Conservation (phyloP, 2,329 filamentous ascomycete species). For the Fusarium illudens region DNA sequence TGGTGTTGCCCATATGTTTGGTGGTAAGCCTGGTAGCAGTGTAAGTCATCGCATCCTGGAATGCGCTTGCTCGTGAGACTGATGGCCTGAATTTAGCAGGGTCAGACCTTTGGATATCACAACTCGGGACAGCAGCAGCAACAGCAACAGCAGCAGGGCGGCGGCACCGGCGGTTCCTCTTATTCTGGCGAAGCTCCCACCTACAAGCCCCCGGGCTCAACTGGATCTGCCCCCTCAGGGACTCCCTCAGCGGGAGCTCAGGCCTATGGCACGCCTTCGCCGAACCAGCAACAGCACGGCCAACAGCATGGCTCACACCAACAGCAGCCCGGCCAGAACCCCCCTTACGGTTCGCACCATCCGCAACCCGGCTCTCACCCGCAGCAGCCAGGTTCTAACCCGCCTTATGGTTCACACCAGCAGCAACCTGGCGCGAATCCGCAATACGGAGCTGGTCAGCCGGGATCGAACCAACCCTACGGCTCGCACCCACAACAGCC, state of each 20-base stretch:
- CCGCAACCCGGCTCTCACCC: conserved; percentile 32
- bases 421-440: conserved; percentile 1
- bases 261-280: conserved; percentile 39
- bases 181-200: conserved; percentile 71
- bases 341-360: conserved; percentile 36
- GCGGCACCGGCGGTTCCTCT: conserved; percentile 3
- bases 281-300: conserved; percentile 42
- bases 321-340: conserved; percentile 33
- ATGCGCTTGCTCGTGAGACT: conserved; percentile 8
- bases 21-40: conserved; percentile 53
- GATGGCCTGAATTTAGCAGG: conserved; percentile 43
- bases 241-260: conserved; percentile 40
- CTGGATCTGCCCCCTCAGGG: conserved; percentile 40
- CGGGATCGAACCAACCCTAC: conserved; percentile 19
- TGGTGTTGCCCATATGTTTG: conserved; percentile 63
- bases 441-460: neutral
- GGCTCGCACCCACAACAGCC: conserved; percentile 36
- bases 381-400: conserved; percentile 28
- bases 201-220: conserved; percentile 48
- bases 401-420: conserved; percentile 21
- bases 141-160: conserved; percentile 41
- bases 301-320: conserved; percentile 39
- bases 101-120: conserved; percentile 71
- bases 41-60: conserved; percentile 39
- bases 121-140: conserved; percentile 57